Evolutionary conservation across 2,329 filamentous ascomycete species (phyloP).

Genomic region (Trichoderma afroharzianum): DNA sequence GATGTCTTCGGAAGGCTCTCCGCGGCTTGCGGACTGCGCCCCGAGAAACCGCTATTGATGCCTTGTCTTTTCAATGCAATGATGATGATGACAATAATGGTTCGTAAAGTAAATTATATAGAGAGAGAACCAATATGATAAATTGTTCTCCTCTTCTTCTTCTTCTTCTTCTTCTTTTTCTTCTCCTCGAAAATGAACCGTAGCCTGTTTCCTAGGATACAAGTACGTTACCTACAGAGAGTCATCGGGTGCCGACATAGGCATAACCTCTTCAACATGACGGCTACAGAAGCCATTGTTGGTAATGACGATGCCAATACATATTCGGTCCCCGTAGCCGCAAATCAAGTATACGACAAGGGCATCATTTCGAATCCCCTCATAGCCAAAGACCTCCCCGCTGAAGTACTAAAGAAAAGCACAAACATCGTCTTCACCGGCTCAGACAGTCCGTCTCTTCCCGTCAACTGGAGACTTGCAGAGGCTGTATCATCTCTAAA

Average conservation of each 20-base stretch:
- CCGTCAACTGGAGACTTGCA: slow-evolving; percentile 55
- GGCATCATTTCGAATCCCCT: slow-evolving; percentile 1
- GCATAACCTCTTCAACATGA: background rate
- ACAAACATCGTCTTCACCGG: slow-evolving; percentile 5
- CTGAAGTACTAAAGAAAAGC: background rate
- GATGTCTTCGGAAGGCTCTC: background rate
- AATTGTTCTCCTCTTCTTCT: background rate
- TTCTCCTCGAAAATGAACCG: background rate
- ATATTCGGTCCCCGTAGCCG: slow-evolving; percentile 7
- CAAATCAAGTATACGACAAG: background rate
- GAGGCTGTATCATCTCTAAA: slow-evolving; percentile 50
- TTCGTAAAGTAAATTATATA: background rate
- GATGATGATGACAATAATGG: background rate
- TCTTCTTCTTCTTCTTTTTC: background rate
- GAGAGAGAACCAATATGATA: too few relatives aligned
- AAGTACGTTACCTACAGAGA: background rate
- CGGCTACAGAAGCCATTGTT: background rate
- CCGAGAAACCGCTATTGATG: background rate
- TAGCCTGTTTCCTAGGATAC: background rate
- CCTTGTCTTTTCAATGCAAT: background rate
- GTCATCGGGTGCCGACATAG: background rate
- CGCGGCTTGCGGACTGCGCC: background rate
- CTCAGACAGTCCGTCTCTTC: slow-evolving; percentile 30
- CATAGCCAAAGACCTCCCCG: background rate
- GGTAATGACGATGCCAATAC: background rate